A percentile compares a stretch with the other conserved stretches of the same genome.
These are phyloP conservation scores for Claviceps sorghi DNA, from an alignment of 2,329 filamentous ascomycete species.

Conservation along the genomic window DNA sequence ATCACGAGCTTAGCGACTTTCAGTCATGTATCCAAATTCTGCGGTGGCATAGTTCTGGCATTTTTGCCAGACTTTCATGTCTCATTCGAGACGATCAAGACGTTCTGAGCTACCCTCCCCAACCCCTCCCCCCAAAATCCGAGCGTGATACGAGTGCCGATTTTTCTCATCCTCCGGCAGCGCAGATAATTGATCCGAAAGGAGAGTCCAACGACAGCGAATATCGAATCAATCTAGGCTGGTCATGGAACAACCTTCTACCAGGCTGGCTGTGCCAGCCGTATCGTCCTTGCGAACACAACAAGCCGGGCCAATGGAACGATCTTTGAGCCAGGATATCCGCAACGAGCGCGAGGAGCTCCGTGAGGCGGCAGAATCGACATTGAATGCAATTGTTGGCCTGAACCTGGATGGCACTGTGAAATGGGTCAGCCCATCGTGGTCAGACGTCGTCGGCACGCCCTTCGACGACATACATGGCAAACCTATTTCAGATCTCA, in stretches of 20 bases:
- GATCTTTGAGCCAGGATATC: slow-evolving; percentile 73
- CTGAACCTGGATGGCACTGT: slow-evolving; percentile 79
- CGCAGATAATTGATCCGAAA: neutral
- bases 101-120: neutral
- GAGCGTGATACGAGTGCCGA: neutral
- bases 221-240: neutral
- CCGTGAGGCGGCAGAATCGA: slow-evolving; percentile 90
- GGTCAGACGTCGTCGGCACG: slow-evolving; percentile 84
- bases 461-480: slow-evolving; percentile 58
- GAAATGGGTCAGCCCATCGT: slow-evolving; percentile 93
- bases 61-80: slow-evolving; percentile 27
- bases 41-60: slow-evolving; percentile 33
- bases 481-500: slow-evolving; percentile 62
- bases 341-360: slow-evolving; percentile 86
- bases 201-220: neutral
- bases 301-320: slow-evolving; percentile 39
- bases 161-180: neutral
- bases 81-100: slow-evolving; percentile 7
- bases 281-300: slow-evolving; percentile 37
- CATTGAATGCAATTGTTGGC: slow-evolving; percentile 90
- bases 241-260: slow-evolving; percentile 27
- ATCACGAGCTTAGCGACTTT: slow-evolving; percentile 15
- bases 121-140: neutral
- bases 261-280: slow-evolving; percentile 35
- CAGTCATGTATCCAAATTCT: slow-evolving; percentile 33